Evolutionary conservation across 2,329 filamentous ascomycete species (phyloP), one percentile per base, ranked within the genome.

Genomic region (Sclerotinia nivalis): DNA sequence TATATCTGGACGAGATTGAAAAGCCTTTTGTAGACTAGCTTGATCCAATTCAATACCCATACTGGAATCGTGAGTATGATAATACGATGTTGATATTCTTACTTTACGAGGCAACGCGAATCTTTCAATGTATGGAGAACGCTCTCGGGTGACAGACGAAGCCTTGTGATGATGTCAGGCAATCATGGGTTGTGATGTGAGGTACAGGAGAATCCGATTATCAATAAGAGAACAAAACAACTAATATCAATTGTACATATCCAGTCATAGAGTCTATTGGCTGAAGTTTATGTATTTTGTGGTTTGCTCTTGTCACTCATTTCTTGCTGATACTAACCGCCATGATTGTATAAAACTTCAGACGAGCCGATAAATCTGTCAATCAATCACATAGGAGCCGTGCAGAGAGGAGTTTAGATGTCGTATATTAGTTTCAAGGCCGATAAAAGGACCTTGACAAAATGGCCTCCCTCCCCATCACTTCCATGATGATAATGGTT

Each of bases 1-100:
- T 25, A 79, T 71, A 71, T 79, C 77, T 43, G 71, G 59, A 52
- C 78, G 76, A 34, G 74, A 72, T 66, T 77, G 61, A 70, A 79
- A 79, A 15, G 78, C 78, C 50, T 73, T 71, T n/a, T 74, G 70
- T 22, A 79, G 71, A 70, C 71, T 76, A 56, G 75, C 69, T 55
- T 75, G 71, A 73, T 79, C 76, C 40, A 79, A 71, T 61, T 47
- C 54, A 13, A 70, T 71, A 31, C 69, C 72, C 76, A 78, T 78
- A 45, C 70, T 73, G 69, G 37, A 64, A 66, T 28, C 25, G 9
- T 52, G 8, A 20, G 43, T 59, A 47, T 43, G 47, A 13, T 13
- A 34, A 40, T 54, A 68, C 20, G 28, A 52, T 70, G 69, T 56
- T 68, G 55, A 31, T 45, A 50, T n/a, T 58, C 34, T n/a, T 43